phyloP scores from a whole-genome alignment of 257 asterid genomes.

The Petunia secreta region DNA sequence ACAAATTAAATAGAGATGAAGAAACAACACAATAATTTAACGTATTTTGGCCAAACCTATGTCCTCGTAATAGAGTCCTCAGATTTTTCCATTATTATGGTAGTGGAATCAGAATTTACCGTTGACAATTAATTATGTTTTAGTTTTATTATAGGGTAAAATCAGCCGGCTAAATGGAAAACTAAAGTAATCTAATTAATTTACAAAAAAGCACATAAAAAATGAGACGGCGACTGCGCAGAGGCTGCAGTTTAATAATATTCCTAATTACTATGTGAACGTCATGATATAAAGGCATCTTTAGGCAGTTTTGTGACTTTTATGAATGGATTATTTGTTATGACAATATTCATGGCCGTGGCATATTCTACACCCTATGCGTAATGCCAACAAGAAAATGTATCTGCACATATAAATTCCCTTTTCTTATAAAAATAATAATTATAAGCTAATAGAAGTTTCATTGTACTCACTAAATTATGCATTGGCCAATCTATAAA shows the following conservation, averaged over 20 bases:
- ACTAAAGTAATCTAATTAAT: not conserved
- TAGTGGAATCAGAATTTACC: conserved; percentile 14
- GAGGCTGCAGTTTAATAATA: not conserved
- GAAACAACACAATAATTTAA: no score
- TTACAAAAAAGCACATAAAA: not conserved
- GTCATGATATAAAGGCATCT: not conserved
- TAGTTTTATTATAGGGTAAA: not conserved
- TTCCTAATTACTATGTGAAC: not conserved
- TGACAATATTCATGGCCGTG: not conserved
- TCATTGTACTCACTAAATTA: conserved; percentile 1
- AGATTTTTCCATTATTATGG: no score
- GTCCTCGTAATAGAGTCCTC: no score
- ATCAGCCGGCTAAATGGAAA: conserved; percentile 26
- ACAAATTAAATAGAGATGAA: no score
- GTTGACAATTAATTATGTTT: not conserved
- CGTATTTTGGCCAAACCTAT: no score
- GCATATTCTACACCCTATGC: not conserved
- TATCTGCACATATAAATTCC: not conserved
- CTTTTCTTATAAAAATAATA: not conserved
- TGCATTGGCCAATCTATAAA: conserved; percentile 23
- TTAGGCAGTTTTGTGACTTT: not conserved
- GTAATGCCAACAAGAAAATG: not conserved
- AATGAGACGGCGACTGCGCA: no score
- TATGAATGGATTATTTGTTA: not conserved
- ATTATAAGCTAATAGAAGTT: not conserved